A percentile compares a stretch with the other conserved stretches of the same genome.
Conservation (phyloP, 345 rosid species). For the Nasturtium officinale region DNA sequence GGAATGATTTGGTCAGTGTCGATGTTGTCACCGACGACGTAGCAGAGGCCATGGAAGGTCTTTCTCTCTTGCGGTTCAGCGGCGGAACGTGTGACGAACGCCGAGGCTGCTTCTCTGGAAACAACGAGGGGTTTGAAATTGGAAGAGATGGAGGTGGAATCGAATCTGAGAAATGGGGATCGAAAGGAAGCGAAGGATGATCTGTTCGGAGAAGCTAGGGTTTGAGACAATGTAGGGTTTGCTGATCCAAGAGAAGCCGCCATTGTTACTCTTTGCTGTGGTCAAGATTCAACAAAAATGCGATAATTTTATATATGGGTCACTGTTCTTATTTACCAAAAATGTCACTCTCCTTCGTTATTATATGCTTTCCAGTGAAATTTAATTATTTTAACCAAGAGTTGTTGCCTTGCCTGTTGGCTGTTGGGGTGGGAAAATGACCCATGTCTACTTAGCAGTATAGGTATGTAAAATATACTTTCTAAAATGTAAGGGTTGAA, state of each 20-base stretch:
- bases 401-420: too few relatives aligned
- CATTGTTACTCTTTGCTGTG: constrained; percentile 29
- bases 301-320: not conserved
- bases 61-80: constrained; percentile 39
- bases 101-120: constrained; percentile 8
- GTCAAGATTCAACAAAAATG: not conserved
- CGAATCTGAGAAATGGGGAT: constrained; percentile 35
- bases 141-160: not conserved
- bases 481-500: constrained; percentile 10
- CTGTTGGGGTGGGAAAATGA: too few relatives aligned
- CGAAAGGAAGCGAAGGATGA: constrained; percentile 16
- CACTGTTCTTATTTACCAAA: constrained; percentile 11
- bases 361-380: not conserved
- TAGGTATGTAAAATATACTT: not conserved
- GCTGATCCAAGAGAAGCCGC: constrained; percentile 44
- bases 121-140: constrained; percentile 28
- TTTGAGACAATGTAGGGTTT: constrained; percentile 41
- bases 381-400: not conserved
- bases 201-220: constrained; percentile 26
- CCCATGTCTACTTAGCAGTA: not conserved
- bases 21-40: constrained; percentile 90
- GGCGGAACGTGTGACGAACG: constrained; percentile 37
- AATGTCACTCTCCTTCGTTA: not conserved
- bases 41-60: constrained; percentile 84
- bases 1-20: constrained; percentile 98